These are phyloP conservation scores for Boletus eberwhitei DNA, from an alignment of 768 basidiomycete genomes.

Conservation along the genomic window DNA sequence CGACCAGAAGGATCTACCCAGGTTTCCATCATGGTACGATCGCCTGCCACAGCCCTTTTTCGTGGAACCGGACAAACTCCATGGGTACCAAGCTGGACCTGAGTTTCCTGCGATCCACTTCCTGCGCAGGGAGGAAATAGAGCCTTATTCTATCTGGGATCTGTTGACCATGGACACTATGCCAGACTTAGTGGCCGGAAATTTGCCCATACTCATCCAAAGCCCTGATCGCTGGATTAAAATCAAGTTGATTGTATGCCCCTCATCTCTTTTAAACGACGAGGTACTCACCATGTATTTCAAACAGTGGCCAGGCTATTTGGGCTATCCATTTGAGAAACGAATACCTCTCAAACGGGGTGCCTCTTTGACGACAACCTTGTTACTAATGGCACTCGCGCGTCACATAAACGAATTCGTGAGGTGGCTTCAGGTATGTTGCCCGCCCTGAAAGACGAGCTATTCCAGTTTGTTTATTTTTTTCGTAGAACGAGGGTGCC, in stretches of 20 bases:
- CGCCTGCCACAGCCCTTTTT: slow-evolving; percentile 21
- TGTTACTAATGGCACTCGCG: slow-evolving; percentile 32
- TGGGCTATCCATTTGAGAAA: slow-evolving; percentile 35
- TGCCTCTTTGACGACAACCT: slow-evolving; percentile 28
- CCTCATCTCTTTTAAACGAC: background rate
- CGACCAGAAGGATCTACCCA: background rate
- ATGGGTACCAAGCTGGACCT: slow-evolving; percentile 11
- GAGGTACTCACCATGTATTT: background rate
- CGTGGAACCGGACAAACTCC: slow-evolving; percentile 11
- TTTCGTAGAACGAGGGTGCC: slow-evolving; percentile 24
- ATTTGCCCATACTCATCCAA: slow-evolving; percentile 19
- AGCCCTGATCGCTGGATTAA: slow-evolving; percentile 31
- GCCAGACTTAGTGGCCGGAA: slow-evolving; percentile 24
- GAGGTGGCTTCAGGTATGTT: slow-evolving; percentile 31
- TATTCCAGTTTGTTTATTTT: background rate
- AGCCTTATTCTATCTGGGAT: slow-evolving; percentile 28
- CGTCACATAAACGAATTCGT: slow-evolving; percentile 32
- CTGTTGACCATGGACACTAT: slow-evolving; percentile 21
- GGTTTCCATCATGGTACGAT: slow-evolving; percentile 5
- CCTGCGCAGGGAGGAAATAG: slow-evolving; percentile 18
- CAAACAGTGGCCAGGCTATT: slow-evolving; percentile 50
- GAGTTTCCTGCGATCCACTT: slow-evolving; percentile 33
- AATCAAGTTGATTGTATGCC: slow-evolving; percentile 35
- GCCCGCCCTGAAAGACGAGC: background rate
- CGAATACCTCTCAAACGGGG: slow-evolving; percentile 35